Percentiles rank a stretch among this genome's conserved stretches.
These are phyloP conservation scores for Rhodotorula glutinis DNA, from an alignment of 1,284 basidiomycete genomes.

Conservation along the genomic window DNA sequence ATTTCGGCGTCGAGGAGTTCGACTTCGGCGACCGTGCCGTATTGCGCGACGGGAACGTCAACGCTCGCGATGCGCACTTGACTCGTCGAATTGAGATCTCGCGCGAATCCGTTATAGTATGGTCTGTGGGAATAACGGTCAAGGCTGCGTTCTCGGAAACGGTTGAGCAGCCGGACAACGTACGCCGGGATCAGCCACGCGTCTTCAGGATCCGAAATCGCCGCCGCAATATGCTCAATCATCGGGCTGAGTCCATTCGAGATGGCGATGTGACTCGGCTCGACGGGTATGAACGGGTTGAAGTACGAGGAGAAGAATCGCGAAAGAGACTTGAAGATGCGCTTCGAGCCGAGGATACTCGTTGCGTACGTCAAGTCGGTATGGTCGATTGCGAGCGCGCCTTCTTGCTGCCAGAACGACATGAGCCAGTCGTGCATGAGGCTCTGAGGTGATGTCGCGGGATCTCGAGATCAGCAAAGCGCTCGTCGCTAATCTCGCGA, in stretches of 20 bases:
- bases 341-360: slow-evolving; percentile 29
- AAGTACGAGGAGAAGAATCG: slow-evolving; percentile 30
- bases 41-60: slow-evolving; percentile 23
- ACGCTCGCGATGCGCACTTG: slow-evolving; percentile 46
- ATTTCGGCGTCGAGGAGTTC: slow-evolving; percentile 22
- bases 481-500: not conserved
- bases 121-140: not conserved
- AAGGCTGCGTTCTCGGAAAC: no score
- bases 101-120: slow-evolving; percentile 47
- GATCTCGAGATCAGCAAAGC: no score
- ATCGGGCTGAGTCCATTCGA: slow-evolving; percentile 43
- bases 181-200: slow-evolving; percentile 46
- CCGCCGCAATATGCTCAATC: slow-evolving; percentile 50
- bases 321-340: slow-evolving; percentile 32
- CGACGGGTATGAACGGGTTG: slow-evolving; percentile 35
- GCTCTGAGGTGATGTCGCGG: not conserved
- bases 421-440: slow-evolving; percentile 25
- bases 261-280: slow-evolving; percentile 41
- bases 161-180: not conserved
- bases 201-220: slow-evolving; percentile 51
- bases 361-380: slow-evolving; percentile 30
- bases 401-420: slow-evolving; percentile 22
- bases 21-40: slow-evolving; percentile 29
- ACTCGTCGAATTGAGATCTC: slow-evolving; percentile 36
- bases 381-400: slow-evolving; percentile 14